Conservation (phyloP, 306 rosid species). For the Herpetospermum pedunculosum region DNA sequence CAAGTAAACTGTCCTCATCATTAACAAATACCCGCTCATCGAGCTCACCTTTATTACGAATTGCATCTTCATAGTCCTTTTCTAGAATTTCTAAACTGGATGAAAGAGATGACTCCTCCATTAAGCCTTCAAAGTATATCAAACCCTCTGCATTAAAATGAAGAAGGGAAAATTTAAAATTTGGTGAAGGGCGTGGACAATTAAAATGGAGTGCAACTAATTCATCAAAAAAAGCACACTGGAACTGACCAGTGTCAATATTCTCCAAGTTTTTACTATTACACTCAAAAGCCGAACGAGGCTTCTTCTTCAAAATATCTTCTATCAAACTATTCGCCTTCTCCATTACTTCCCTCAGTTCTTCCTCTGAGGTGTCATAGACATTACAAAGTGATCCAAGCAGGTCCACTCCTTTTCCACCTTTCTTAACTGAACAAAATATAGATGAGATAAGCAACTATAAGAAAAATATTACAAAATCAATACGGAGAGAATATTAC, state of each 20-base stretch:
- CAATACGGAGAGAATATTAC: conserved; percentile 29
- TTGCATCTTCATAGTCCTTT: conserved; percentile 59
- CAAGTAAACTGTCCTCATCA: conserved; percentile 79
- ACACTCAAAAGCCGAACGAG: conserved; percentile 61
- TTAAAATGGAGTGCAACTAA: background rate
- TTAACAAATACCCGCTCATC: conserved; percentile 87
- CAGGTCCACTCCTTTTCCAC: conserved; percentile 66
- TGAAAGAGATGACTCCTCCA: conserved; percentile 52
- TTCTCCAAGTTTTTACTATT: conserved; percentile 49
- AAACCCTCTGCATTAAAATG: conserved; percentile 56
- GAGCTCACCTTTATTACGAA: conserved; percentile 55
- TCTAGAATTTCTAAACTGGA: conserved; percentile 59
- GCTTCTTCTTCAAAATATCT: conserved; percentile 67
- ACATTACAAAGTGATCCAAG: conserved; percentile 76
- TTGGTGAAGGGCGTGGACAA: background rate
- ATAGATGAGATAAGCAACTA: conserved; percentile 15
- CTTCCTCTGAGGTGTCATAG: conserved; percentile 74
- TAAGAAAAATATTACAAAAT: conserved; percentile 1
- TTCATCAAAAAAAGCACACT: conserved; percentile 1
- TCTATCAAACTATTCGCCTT: conserved; percentile 65
- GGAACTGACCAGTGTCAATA: conserved; percentile 53
- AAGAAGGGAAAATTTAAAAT: background rate
- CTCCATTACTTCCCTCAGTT: conserved; percentile 66
- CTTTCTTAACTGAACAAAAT: conserved; percentile 53
- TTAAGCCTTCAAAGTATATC: conserved; percentile 64